phyloP scores from a whole-genome alignment of 176 grass and related monocot genomes.

The Aechmea fasciata region DNA sequence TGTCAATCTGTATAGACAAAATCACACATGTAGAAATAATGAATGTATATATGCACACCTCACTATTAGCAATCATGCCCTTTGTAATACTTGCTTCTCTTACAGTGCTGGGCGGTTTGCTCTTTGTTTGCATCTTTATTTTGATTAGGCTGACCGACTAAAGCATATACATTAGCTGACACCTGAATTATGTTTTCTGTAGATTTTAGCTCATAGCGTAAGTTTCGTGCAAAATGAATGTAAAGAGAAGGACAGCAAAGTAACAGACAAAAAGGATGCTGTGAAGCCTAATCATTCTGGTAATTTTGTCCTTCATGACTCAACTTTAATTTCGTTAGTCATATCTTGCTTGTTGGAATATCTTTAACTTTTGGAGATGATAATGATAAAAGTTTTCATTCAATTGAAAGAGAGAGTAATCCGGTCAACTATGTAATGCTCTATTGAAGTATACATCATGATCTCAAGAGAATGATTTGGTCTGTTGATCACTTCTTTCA shows the following conservation, averaged over 20 bases:
- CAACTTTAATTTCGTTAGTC: neutral
- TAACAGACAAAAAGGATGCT: neutral
- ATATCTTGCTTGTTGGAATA: no score
- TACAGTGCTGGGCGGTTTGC: neutral
- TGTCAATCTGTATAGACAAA: no score
- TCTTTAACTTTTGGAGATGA: no score
- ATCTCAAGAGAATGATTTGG: no score
- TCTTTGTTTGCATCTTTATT: neutral
- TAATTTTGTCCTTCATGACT: neutral
- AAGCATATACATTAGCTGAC: neutral
- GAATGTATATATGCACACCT: no score
- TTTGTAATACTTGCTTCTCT: neutral
- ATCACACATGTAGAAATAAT: no score
- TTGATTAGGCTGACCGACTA: neutral
- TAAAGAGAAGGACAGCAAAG: neutral
- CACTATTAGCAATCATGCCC: neutral
- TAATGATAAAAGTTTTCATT: no score
- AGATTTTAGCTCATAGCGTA: slow-evolving; percentile 46
- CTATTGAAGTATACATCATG: no score
- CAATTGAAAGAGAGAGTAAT: no score
- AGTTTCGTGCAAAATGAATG: slow-evolving; percentile 43
- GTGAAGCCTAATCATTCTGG: neutral
- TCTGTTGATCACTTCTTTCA: no score
- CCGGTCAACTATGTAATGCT: no score
- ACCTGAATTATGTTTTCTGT: slow-evolving; percentile 1